Evolutionary conservation across 495 filamentous ascomycete genomes (phyloP).

Genomic region (Niebla homalea): DNA sequence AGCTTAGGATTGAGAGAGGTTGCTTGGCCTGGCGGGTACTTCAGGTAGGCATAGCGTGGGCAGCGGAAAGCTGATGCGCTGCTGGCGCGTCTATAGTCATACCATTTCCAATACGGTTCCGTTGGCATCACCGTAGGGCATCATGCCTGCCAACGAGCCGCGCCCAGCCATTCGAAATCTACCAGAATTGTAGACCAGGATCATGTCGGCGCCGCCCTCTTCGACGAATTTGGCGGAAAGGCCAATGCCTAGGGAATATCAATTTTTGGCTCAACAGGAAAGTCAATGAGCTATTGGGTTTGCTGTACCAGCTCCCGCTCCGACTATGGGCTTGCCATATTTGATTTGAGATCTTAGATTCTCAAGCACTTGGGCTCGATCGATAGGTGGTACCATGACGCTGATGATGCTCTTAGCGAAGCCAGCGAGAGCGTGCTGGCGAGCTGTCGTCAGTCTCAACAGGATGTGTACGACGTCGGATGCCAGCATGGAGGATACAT

Average conservation of each 20-base stretch:
- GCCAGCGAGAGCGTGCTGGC: too few species aligned
- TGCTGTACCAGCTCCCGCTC: constrained; percentile 47
- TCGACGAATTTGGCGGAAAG: constrained; percentile 59
- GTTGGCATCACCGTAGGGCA: constrained; percentile 63
- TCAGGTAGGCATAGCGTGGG: too few species aligned
- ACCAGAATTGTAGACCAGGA: constrained; percentile 61
- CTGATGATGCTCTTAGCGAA: too few species aligned
- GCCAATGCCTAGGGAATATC: constrained; percentile 37
- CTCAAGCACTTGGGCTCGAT: constrained; percentile 41
- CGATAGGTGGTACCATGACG: constrained; percentile 29
- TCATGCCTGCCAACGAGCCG: constrained; percentile 55
- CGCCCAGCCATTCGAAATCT: constrained; percentile 62
- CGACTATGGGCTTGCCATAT: constrained; percentile 44
- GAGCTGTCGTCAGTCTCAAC: too few species aligned
- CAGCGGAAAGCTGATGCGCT: too few species aligned
- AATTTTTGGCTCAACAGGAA: background rate
- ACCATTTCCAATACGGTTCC: constrained; percentile 57
- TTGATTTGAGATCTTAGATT: constrained; percentile 38
- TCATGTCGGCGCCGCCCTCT: constrained; percentile 50
- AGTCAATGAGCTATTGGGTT: too few species aligned
- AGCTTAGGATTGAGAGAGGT: background rate
- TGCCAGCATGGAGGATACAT: too few species aligned
- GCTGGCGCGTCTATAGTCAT: too few species aligned
- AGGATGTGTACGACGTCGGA: too few species aligned
- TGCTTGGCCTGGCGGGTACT: too few species aligned